Base-by-base conservation (phyloP, 2,329 filamentous ascomycete species). In the Alternaria brassicicola region DNA sequence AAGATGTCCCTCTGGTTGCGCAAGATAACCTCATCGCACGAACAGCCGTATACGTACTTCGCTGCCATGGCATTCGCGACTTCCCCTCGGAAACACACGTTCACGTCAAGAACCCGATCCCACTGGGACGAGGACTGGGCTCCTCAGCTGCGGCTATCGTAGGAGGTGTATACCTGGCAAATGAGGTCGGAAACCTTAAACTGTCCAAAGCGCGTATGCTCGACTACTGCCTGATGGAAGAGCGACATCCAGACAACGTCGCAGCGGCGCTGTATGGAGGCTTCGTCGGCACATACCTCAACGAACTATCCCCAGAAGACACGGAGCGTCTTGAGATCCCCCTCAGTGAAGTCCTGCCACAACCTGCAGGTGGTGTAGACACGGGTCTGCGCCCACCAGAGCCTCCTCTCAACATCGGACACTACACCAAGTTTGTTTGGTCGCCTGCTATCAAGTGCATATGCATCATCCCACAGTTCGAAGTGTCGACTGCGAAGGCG, bases 171-270 rank as follows among this genome's bases (percentile, higher is more conserved):
- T 87, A 93, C 78, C 84, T 99, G 43, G 95, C 89, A 38, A 97
- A 95, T 80, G 89, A 96, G 76, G 90, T 95, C 45, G 94, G 93
- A 35, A 85, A 89, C 30, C 84, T 99, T 61, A 83, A 89, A 42
- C 81, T 99, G 63, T 87, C 86, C 57, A 89, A 91, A 71, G 90
- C 92, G 64, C 85, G 95, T 36, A 86, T 99, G 75, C 89, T 99
- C 70, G 95, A 99, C 79, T 99, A 93, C 78, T 97, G 92, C 75
- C 83, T 99, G 66, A 99, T 99, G 95, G 96, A 97, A 78, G 91
- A 79, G 68, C 78, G 77, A n/a, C 77, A 79, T 62, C 77, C 77
- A 6, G 77, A 79, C 68, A 79, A 79, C 39, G 92, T 99, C 50
- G 95, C 93, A 57, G 95, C 95, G 13, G 93, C 95, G 7, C 86